Evolutionary conservation across 768 basidiomycete species (phyloP).

Genomic region (Boletellus ananas): DNA sequence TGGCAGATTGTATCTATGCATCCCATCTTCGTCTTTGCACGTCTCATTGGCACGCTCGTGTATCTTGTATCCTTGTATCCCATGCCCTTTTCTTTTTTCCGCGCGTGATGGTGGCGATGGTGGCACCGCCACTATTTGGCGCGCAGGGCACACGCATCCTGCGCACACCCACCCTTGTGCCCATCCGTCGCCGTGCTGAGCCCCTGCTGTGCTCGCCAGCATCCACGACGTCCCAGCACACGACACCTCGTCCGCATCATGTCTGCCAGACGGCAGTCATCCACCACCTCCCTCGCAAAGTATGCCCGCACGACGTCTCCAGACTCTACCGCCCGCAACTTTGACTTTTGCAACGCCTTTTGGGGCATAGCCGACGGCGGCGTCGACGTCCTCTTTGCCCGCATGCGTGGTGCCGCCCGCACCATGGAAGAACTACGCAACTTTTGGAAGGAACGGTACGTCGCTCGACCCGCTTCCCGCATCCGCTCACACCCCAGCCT

Average conservation of each 20-base stretch:
- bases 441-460: conserved; percentile 94
- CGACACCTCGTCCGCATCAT: conserved; percentile 35
- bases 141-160: not conserved
- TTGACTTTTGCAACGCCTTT: conserved; percentile 96
- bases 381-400: conserved; percentile 85
- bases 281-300: conserved; percentile 74
- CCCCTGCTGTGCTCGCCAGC: conserved; percentile 13
- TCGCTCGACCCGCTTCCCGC: conserved; percentile 7
- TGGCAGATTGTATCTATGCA: no score
- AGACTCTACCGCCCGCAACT: conserved; percentile 43
- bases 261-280: conserved; percentile 75
- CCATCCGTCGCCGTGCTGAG: conserved; percentile 13
- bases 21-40: no score
- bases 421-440: conserved; percentile 84
- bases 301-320: conserved; percentile 56
- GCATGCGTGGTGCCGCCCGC: conserved; percentile 80
- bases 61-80: no score
- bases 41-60: no score
- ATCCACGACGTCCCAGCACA: conserved; percentile 14
- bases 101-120: not conserved
- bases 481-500: not conserved
- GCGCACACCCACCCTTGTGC: not conserved
- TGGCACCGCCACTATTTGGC: conserved; percentile 16
- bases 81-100: no score
- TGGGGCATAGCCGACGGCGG: conserved; percentile 88